Conservation (phyloP, 345 rosid species). For the Triadica sebifera region DNA sequence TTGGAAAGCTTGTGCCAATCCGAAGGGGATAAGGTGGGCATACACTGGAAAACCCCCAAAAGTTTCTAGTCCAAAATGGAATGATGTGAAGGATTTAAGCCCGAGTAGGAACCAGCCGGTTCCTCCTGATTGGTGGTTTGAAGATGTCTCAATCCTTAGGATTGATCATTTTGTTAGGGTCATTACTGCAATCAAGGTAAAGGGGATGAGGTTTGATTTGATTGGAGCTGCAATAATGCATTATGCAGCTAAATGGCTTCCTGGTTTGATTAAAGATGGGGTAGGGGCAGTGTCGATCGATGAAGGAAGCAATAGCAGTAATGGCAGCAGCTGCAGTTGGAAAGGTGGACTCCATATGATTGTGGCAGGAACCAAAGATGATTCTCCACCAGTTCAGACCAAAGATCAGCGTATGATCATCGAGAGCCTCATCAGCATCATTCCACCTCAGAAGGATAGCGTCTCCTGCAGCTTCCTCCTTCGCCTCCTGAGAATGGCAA, state of each 20-base stretch:
- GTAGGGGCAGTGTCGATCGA: slow-evolving; percentile 31
- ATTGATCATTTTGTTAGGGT: slow-evolving; percentile 95
- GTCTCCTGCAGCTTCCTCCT: slow-evolving; percentile 90
- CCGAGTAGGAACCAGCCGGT: slow-evolving; percentile 76
- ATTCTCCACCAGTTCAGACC: slow-evolving; percentile 41
- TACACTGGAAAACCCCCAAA: slow-evolving; percentile 70
- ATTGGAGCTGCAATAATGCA: slow-evolving; percentile 87
- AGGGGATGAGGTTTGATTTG: slow-evolving; percentile 90
- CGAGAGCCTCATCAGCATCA: slow-evolving; percentile 85
- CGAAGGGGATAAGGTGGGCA: slow-evolving; percentile 91
- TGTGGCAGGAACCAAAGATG: slow-evolving; percentile 58
- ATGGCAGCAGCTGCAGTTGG: slow-evolving; percentile 49
- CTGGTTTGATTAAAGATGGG: slow-evolving; percentile 63
- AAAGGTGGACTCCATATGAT: slow-evolving; percentile 91
- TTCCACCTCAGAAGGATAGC: slow-evolving; percentile 86
- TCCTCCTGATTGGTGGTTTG: slow-evolving; percentile 99
- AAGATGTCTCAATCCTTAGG: slow-evolving; percentile 88
- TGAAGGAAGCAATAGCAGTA: slow-evolving; percentile 60
- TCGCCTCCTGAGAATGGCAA: slow-evolving; percentile 71
- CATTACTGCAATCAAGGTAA: slow-evolving; percentile 88
- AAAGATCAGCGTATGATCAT: slow-evolving; percentile 87
- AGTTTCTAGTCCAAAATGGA: slow-evolving; percentile 84
- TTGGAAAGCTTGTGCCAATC: slow-evolving; percentile 98
- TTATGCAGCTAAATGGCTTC: slow-evolving; percentile 88
- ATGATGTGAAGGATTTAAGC: slow-evolving; percentile 67